A percentile compares a stretch with the other conserved stretches of the same genome.
Conservation (phyloP, 805 yeast genomes). For the Wickerhamiella kazuoi region DNA sequence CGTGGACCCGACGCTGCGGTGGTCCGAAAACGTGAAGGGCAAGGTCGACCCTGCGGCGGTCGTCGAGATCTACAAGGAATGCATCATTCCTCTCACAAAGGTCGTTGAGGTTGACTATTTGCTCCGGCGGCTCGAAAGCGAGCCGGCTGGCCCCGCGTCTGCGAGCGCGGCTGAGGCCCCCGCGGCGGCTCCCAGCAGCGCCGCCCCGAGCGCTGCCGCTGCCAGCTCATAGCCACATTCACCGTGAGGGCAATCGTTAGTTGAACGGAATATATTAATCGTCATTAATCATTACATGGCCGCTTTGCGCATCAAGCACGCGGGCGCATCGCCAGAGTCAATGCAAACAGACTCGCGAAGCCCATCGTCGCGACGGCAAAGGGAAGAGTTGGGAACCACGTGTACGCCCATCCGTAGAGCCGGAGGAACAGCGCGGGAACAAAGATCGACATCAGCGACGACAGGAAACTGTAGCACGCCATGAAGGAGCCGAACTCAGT, state of each 20-base stretch:
- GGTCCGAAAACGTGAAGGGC: conserved; percentile 37
- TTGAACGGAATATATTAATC: too few relatives aligned
- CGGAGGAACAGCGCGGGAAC: conserved; percentile 11
- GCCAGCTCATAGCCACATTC: too few relatives aligned
- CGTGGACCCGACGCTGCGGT: conserved; percentile 63
- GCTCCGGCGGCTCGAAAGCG: conserved; percentile 53
- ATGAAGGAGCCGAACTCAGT: conserved; percentile 17
- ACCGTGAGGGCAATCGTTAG: too few relatives aligned
- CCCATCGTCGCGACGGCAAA: conserved; percentile 8
- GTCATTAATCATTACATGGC: too few relatives aligned
- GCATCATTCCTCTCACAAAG: conserved; percentile 85
- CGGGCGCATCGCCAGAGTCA: conserved; percentile 3
- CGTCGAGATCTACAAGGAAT: conserved; percentile 68
- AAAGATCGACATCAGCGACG: conserved; percentile 7
- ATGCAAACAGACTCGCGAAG: conserved; percentile 6
- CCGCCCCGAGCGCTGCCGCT: too few relatives aligned
- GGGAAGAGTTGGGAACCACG: conserved; percentile 11
- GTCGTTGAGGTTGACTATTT: conserved; percentile 89
- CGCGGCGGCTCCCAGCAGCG: too few relatives aligned
- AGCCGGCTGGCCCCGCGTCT: too few relatives aligned
- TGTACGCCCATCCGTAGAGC: conserved; percentile 11
- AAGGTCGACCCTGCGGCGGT: conserved; percentile 70
- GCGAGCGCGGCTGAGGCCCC: too few relatives aligned
- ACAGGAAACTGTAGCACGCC: conserved; percentile 14
- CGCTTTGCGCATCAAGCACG: neutral